Evolutionary conservation across 2,329 filamentous ascomycete species (phyloP), one percentile per base, ranked within the genome.

Genomic region (Fusarium graminum): DNA sequence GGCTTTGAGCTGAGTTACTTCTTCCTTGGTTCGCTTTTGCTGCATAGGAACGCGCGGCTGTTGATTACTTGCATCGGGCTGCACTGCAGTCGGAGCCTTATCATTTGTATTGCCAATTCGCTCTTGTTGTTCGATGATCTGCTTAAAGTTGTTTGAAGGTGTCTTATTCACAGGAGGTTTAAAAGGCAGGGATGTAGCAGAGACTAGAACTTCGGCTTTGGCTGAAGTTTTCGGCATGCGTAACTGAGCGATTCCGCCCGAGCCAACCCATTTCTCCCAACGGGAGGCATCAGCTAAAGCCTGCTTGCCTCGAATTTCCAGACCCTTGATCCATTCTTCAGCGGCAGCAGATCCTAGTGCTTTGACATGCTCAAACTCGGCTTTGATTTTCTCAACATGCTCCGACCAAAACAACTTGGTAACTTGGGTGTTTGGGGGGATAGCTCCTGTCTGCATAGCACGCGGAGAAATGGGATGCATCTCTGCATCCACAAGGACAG

Each of bases 251-350:
- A 81, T 53, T 32, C 80, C 80, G 45, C 82, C 82, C 39, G 82
- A 77, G 6, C 72, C 68, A 65, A 89, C 88, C 87, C 90, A 94
- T 71, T 88, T 90, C 74, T 93, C 92, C 89, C 91, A 94, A 47
- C 90, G 86, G 28, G 86, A 83, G 29, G 86, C 83, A 73, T 91
- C 88, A 12, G 81, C 82, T 68, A 88, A 84, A 46, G 82, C 79
- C 59, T 87, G 82, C 69, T 86, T 86, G 11, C 91, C 90, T 58
- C 86, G 83, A 28, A 79, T 80, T 41, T 88, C 85, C 5, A 95
- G 83, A 11, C 92, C 92, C 77, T 94, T 94, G 29, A 88, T 81
- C 92, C 92, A 95, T 75, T 94, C 92, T 68, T 92, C 90, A 6
- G 86, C 84, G 12, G 89, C 86, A 40, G 89, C 88, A 42, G 83